These are phyloP conservation scores for Plasmodium sp. DNA, from an alignment of 169 alveolate species.

Conservation along the genomic window DNA sequence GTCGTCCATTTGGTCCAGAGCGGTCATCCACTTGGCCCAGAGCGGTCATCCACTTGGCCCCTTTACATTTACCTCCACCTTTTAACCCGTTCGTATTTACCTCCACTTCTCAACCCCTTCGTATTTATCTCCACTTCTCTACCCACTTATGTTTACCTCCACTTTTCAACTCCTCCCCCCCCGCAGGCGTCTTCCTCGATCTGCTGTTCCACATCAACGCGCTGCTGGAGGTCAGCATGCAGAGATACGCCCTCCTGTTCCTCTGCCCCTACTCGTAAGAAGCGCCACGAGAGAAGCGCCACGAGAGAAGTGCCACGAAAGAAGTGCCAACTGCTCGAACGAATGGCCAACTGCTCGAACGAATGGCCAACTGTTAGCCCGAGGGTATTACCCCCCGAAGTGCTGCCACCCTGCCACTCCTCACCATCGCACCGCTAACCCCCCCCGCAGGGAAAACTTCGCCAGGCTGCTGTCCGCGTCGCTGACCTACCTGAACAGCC, in stretches of 20 bases:
- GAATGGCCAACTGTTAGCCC: background rate
- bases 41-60: too few species aligned
- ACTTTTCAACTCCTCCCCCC: background rate
- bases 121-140: background rate
- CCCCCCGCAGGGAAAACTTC: slow-evolving; percentile 33
- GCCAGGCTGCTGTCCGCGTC: slow-evolving; percentile 35
- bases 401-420: background rate
- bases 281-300: background rate
- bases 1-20: background rate
- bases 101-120: background rate
- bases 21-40: too few species aligned
- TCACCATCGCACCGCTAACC: background rate
- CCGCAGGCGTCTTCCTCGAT: slow-evolving; percentile 52
- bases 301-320: background rate
- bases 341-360: too few species aligned
- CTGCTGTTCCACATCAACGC: slow-evolving; percentile 66
- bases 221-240: slow-evolving; percentile 31
- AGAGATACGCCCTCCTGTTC: slow-evolving; percentile 56
- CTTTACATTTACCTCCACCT: too few species aligned
- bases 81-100: too few species aligned
- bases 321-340: too few species aligned
- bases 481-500: slow-evolving; percentile 43
- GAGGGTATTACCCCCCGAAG: background rate
- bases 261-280: slow-evolving; percentile 58
- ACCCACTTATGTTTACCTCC: background rate